A percentile compares a stretch with the other conserved stretches of the same genome.
phyloP scores from a whole-genome alignment of 2,329 filamentous ascomycete species.

The Xylariaceae sp. region DNA sequence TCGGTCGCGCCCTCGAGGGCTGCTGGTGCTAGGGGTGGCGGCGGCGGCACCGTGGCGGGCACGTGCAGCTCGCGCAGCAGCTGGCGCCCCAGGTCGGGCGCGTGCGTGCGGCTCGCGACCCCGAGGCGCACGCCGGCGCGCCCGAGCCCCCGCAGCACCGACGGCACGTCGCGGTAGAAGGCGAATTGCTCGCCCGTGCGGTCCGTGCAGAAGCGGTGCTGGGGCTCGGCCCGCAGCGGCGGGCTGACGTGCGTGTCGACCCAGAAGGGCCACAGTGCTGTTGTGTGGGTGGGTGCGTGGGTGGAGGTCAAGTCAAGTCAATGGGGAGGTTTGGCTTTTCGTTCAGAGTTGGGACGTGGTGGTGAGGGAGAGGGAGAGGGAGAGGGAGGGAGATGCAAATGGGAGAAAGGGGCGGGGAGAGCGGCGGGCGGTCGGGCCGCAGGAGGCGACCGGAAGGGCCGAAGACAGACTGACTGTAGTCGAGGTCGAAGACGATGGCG shows the following conservation, averaged over 20 bases:
- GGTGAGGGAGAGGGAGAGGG: too few relatives aligned
- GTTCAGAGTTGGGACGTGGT: too few relatives aligned
- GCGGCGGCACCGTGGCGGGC: constrained; percentile 21
- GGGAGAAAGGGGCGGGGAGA: too few relatives aligned
- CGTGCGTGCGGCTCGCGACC: constrained; percentile 72
- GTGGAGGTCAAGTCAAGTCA: too few relatives aligned
- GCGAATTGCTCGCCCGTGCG: constrained; percentile 56
- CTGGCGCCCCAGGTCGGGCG: constrained; percentile 72
- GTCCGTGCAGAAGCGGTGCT: constrained; percentile 39
- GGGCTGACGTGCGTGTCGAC: constrained; percentile 83
- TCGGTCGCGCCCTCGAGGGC: constrained; percentile 13
- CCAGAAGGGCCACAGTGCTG: constrained; percentile 99
- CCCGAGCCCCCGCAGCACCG: constrained; percentile 55
- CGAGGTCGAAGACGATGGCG: constrained; percentile 87
- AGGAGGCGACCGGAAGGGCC: too few relatives aligned
- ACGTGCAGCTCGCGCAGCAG: constrained; percentile 69
- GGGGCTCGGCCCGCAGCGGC: constrained; percentile 51
- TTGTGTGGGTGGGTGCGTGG: too few relatives aligned
- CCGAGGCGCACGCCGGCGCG: constrained; percentile 47
- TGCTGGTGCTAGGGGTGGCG: neutral
- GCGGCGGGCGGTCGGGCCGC: too few relatives aligned
- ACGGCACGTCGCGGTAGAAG: constrained; percentile 65
- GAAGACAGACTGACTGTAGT: too few relatives aligned
- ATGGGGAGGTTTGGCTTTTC: too few relatives aligned
- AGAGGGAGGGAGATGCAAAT: too few relatives aligned